These are phyloP conservation scores for Coriaria nepalensis DNA, from an alignment of 306 rosid species.

Conservation along the genomic window DNA sequence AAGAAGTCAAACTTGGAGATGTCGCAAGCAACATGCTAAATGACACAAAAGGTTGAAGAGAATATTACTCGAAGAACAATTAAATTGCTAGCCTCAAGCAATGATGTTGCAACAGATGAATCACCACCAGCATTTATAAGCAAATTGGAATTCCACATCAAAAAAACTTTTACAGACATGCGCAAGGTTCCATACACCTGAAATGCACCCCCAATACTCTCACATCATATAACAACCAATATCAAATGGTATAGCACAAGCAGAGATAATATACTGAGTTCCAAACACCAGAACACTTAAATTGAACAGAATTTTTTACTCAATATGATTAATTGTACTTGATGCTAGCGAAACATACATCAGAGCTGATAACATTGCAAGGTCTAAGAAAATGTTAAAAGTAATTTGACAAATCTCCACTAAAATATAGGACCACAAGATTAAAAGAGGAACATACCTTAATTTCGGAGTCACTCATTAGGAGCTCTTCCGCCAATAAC, in stretches of 20 bases:
- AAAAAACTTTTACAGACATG: constrained; percentile 95
- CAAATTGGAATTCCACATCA: constrained; percentile 98
- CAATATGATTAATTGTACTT: too few species aligned
- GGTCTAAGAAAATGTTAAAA: not conserved
- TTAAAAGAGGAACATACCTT: constrained; percentile 39
- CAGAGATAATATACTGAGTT: not conserved
- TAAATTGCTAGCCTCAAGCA: constrained; percentile 92
- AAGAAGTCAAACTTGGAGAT: constrained; percentile 15
- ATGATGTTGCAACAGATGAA: constrained; percentile 63
- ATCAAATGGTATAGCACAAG: not conserved
- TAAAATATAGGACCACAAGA: constrained; percentile 2
- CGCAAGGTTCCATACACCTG: constrained; percentile 97
- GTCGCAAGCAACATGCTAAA: constrained; percentile 12
- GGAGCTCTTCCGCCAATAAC: constrained; percentile 86
- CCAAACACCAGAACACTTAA: too few species aligned
- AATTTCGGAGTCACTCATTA: constrained; percentile 89
- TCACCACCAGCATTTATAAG: constrained; percentile 91
- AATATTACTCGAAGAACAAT: constrained; percentile 76
- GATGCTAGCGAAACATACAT: not conserved
- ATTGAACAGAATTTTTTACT: too few species aligned
- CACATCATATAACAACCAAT: constrained; percentile 12
- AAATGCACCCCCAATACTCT: constrained; percentile 3
- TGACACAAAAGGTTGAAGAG: constrained; percentile 13
- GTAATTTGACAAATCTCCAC: constrained; percentile 5
- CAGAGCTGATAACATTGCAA: not conserved